Evolutionary conservation across 2,329 filamentous ascomycete species (phyloP).

Genomic region (Colletotrichum karsti): DNA sequence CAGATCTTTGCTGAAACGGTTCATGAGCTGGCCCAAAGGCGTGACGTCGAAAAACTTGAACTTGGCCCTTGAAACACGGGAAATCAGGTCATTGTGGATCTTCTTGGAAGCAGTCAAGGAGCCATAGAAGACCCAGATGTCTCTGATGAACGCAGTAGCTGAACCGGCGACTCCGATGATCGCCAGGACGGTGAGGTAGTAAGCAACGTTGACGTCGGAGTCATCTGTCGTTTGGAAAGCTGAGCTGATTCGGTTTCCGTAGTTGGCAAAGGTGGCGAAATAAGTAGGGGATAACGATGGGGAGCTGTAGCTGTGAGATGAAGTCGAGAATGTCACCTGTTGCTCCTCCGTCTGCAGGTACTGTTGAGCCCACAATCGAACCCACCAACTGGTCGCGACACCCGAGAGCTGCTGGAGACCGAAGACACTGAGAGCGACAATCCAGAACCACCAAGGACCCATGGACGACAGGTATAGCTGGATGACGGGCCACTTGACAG

Average conservation of each 20-base stretch:
- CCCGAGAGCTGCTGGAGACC: conserved; percentile 83
- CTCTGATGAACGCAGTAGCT: conserved; percentile 81
- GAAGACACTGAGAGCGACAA: conserved; percentile 78
- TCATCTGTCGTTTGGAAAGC: conserved; percentile 46
- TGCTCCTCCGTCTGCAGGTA: conserved; percentile 66
- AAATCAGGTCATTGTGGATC: conserved; percentile 82
- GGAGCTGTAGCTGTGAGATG: conserved; percentile 44
- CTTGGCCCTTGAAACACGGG: conserved; percentile 83
- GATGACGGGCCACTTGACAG: conserved; percentile 89
- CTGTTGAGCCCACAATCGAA: conserved; percentile 92
- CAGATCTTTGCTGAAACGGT: conserved; percentile 97
- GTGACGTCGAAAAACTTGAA: conserved; percentile 99
- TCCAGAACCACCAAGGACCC: conserved; percentile 98
- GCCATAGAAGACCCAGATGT: conserved; percentile 91
- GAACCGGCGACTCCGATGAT: conserved; percentile 81
- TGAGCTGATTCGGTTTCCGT: conserved; percentile 38
- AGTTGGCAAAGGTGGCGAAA: conserved; percentile 49
- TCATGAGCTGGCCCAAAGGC: conserved; percentile 95
- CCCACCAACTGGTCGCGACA: conserved; percentile 93
- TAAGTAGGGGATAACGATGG: conserved; percentile 46
- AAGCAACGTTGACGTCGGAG: conserved; percentile 77
- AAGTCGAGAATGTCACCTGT: conserved; percentile 42
- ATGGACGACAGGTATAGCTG: conserved; percentile 86
- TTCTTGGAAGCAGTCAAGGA: conserved; percentile 88
- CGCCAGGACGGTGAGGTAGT: conserved; percentile 87